Conservation (phyloP, 2,329 filamentous ascomycete species). For the Fusarium sulawesiense region DNA sequence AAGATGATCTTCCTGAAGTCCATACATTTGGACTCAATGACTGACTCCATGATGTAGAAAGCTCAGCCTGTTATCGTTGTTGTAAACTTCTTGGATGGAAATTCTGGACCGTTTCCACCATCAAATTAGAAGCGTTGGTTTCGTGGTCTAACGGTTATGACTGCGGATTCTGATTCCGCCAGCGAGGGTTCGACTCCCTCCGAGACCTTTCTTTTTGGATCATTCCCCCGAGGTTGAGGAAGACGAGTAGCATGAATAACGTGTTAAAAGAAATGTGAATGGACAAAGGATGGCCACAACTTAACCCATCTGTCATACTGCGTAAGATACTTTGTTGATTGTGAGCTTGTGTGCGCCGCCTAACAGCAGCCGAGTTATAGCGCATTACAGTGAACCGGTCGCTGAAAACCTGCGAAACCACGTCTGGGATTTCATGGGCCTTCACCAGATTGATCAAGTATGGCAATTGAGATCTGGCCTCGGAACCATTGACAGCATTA, state of each 20-base stretch:
- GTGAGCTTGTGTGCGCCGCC: too few relatives aligned
- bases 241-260: too few relatives aligned
- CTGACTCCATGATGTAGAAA: too few relatives aligned
- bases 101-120: fast-evolving
- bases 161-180: neutral
- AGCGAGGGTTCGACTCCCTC: neutral
- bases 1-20: too few relatives aligned
- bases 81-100: neutral
- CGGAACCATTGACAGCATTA: fast-evolving
- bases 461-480: neutral
- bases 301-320: too few relatives aligned
- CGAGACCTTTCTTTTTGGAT: neutral
- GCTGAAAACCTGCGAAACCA: neutral
- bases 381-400: neutral
- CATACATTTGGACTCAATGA: neutral
- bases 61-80: neutral
- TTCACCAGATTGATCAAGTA: neutral
- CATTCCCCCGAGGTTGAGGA: fast-evolving
- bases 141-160: neutral
- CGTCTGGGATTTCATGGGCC: too few relatives aligned
- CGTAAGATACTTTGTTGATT: too few relatives aligned
- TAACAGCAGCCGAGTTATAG: neutral
- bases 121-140: neutral
- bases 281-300: neutral
- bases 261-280: too few relatives aligned